Evolutionary conservation across 768 basidiomycete genomes (phyloP).

Genomic region (Rhodotorula kratochvilovae): DNA sequence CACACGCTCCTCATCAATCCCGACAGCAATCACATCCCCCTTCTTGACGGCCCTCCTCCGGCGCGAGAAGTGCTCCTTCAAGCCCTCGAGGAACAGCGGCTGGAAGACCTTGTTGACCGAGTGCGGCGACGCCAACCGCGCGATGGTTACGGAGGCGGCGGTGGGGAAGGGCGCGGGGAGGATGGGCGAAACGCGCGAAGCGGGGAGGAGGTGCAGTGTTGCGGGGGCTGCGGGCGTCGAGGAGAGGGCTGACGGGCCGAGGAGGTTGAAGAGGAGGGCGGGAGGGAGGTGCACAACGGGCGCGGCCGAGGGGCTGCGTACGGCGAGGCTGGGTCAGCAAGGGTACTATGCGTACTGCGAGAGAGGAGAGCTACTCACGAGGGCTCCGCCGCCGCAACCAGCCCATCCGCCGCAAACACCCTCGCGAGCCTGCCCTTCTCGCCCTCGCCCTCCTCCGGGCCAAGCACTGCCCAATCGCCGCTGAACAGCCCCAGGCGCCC

Average conservation of each 20-base stretch:
- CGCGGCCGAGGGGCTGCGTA: neutral
- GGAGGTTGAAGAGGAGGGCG: conserved; percentile 22
- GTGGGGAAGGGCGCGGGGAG: conserved; percentile 53
- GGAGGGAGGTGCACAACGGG: conserved; percentile 9
- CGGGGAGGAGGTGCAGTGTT: conserved; percentile 5
- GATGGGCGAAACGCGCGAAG: conserved; percentile 2
- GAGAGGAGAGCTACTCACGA: too few species aligned
- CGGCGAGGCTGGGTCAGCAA: neutral
- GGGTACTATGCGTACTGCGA: too few species aligned
- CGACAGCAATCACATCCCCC: conserved; percentile 67
- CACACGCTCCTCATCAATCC: conserved; percentile 53
- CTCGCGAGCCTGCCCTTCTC: conserved; percentile 12
- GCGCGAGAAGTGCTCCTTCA: conserved; percentile 62
- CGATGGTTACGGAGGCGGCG: conserved; percentile 66
- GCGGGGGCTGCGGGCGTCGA: neutral
- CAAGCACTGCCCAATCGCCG: conserved; percentile 39
- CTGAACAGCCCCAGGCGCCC: conserved; percentile 37
- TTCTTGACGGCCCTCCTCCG: conserved; percentile 60
- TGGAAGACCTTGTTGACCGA: conserved; percentile 65
- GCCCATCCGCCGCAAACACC: conserved; percentile 28
- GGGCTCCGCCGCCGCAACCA: neutral
- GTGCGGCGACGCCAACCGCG: conserved; percentile 71
- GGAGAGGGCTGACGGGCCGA: conserved; percentile 10
- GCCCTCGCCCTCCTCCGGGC: neutral
- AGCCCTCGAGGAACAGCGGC: conserved; percentile 56